Percentiles rank a stretch among this genome's conserved stretches.
These are phyloP conservation scores for Chrysanthemum seticuspe DNA, from an alignment of 129 eudicot species.

Conservation along the genomic window DNA sequence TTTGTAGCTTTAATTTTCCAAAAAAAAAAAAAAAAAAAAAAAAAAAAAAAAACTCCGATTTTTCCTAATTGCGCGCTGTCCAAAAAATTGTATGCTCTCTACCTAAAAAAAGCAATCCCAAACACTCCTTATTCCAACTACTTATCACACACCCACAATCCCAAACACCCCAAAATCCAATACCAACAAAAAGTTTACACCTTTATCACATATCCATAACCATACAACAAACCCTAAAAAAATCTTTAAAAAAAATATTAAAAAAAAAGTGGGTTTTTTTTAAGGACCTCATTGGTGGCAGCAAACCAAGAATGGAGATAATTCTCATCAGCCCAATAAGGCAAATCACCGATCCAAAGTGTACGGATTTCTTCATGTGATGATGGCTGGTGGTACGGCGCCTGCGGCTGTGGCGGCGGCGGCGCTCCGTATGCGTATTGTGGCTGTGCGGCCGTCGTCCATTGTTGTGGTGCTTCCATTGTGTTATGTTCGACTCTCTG, in stretches of 20 bases:
- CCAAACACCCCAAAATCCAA: too few relatives aligned
- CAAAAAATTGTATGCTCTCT: too few relatives aligned
- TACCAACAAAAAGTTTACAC: background rate
- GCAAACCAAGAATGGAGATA: constrained; percentile 84
- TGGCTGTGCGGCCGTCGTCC: constrained; percentile 46
- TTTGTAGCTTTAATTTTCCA: too few relatives aligned
- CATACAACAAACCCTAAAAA: constrained; percentile 17
- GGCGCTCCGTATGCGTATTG: constrained; percentile 36
- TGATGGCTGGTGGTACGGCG: constrained; percentile 84
- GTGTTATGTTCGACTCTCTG: background rate
- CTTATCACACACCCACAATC: too few relatives aligned
- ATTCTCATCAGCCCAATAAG: constrained; percentile 89
- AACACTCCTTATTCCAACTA: too few relatives aligned
- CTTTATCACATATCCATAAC: too few relatives aligned
- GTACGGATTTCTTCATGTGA: constrained; percentile 97
- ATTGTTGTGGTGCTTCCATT: constrained; percentile 39
- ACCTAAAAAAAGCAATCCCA: too few relatives aligned
- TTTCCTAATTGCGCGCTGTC: too few relatives aligned
- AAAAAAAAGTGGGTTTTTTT: background rate
- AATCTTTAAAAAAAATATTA: background rate
- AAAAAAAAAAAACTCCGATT: too few relatives aligned
- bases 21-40: too few relatives aligned
- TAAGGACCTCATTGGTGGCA: constrained; percentile 62
- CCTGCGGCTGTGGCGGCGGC: constrained; percentile 34
- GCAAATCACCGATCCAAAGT: constrained; percentile 96